Conservation (phyloP, 108 stramenopile genomes). For the Discostella pseudostelligera region DNA sequence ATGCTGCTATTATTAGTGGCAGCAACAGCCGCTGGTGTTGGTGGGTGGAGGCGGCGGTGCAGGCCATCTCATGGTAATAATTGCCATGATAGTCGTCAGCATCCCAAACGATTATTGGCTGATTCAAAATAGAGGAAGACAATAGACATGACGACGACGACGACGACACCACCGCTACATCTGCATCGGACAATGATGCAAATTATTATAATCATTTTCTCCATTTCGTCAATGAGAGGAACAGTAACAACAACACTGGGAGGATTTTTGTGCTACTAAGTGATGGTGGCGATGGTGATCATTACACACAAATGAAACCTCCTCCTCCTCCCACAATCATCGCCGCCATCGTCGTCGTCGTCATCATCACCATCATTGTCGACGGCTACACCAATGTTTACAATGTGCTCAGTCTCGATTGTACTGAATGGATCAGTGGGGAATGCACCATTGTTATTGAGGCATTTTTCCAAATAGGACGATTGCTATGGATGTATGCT, state of each 20-base stretch:
- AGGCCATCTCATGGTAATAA: too few relatives aligned
- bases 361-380: background rate
- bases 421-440: conserved; percentile 35
- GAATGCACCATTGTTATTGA: conserved; percentile 32
- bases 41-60: background rate
- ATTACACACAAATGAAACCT: background rate
- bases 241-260: background rate
- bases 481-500: conserved; percentile 9
- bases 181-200: background rate
- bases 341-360: too few relatives aligned
- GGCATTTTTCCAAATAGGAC: conserved; percentile 25
- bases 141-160: too few relatives aligned
- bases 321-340: background rate
- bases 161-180: too few relatives aligned
- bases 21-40: too few relatives aligned
- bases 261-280: background rate
- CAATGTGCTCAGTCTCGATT: conserved; percentile 5
- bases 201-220: background rate
- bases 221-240: background rate
- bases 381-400: background rate
- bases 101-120: too few relatives aligned
- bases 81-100: too few relatives aligned
- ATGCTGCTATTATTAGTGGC: too few relatives aligned
- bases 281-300: background rate
- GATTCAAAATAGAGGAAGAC: too few relatives aligned